These are phyloP conservation scores for Triticum turgidum DNA, from an alignment of 176 grass and related monocot species.

Conservation along the genomic window DNA sequence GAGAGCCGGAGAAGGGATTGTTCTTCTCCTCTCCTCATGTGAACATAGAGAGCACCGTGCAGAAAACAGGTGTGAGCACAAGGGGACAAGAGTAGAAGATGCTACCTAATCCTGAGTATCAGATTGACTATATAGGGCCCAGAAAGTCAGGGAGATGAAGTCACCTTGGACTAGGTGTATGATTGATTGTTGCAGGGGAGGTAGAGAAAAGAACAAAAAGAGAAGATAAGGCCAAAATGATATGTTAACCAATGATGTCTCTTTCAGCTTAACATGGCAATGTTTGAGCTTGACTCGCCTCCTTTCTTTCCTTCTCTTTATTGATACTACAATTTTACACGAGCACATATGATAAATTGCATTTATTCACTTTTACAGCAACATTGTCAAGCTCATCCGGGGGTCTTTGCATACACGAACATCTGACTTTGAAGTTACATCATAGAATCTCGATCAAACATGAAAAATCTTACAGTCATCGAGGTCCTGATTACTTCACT, in stretches of 20 bases:
- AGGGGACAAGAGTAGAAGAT: not conserved
- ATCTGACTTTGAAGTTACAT: not conserved
- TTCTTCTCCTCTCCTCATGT: slow-evolving; percentile 11
- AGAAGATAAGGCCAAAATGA: not conserved
- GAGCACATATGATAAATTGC: not conserved
- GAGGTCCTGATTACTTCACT: not conserved
- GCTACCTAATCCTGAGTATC: not conserved
- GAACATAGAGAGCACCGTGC: not conserved
- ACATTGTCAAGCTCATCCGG: not conserved
- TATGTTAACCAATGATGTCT: not conserved
- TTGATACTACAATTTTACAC: not conserved
- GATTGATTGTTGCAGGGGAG: not conserved
- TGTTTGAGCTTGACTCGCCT: not conserved
- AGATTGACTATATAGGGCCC: not conserved
- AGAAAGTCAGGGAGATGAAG: not conserved
- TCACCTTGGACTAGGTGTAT: not conserved
- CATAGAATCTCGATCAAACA: not conserved
- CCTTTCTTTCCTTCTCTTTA: not conserved
- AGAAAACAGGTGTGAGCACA: not conserved
- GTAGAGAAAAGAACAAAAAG: not conserved
- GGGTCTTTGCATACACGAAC: not conserved
- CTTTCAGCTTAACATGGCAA: not conserved
- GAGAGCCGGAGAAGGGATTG: not conserved
- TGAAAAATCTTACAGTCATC: not conserved
- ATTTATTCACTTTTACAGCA: slow-evolving; percentile 7